These are phyloP conservation scores for Puccinia triticina DNA, from an alignment of 1,284 basidiomycete species.

Conservation along the genomic window DNA sequence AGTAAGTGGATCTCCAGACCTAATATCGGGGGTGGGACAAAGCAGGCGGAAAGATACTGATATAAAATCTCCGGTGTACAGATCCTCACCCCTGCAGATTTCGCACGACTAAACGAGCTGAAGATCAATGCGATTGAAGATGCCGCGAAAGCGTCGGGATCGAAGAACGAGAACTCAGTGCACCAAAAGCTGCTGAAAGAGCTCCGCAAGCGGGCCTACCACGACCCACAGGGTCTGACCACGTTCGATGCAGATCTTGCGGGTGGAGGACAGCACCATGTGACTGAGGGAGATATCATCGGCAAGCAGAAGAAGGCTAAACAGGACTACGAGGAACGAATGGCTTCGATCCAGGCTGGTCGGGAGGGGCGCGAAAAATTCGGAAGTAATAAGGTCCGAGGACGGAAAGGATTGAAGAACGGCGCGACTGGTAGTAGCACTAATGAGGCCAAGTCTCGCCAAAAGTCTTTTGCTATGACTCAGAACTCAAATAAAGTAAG, in stretches of 20 bases:
- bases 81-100: slow-evolving; percentile 98
- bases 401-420: slow-evolving; percentile 60
- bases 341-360: slow-evolving; percentile 87
- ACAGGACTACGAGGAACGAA: slow-evolving; percentile 89
- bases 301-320: slow-evolving; percentile 93
- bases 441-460: slow-evolving; percentile 49
- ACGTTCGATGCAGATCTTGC: slow-evolving; percentile 57
- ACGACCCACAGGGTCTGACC: slow-evolving; percentile 14
- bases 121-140: slow-evolving; percentile 66
- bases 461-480: slow-evolving; percentile 50
- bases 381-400: slow-evolving; percentile 62
- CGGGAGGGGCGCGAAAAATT: slow-evolving; percentile 95
- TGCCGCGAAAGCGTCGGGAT: slow-evolving; percentile 71
- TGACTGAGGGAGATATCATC: slow-evolving; percentile 88
- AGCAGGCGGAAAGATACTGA: neutral
- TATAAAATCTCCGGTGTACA: slow-evolving; percentile 58
- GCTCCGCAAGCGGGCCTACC: slow-evolving; percentile 63
- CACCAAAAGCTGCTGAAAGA: slow-evolving; percentile 72
- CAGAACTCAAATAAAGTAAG: slow-evolving; percentile 48
- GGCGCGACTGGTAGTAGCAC: slow-evolving; percentile 55
- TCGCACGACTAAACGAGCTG: slow-evolving; percentile 87
- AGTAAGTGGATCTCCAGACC: slow-evolving; percentile 10
- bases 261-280: slow-evolving; percentile 59
- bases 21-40: neutral
- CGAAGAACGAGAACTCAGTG: slow-evolving; percentile 75